Base-by-base conservation (phyloP, 805 yeast species). In the Candida patagonica region DNA sequence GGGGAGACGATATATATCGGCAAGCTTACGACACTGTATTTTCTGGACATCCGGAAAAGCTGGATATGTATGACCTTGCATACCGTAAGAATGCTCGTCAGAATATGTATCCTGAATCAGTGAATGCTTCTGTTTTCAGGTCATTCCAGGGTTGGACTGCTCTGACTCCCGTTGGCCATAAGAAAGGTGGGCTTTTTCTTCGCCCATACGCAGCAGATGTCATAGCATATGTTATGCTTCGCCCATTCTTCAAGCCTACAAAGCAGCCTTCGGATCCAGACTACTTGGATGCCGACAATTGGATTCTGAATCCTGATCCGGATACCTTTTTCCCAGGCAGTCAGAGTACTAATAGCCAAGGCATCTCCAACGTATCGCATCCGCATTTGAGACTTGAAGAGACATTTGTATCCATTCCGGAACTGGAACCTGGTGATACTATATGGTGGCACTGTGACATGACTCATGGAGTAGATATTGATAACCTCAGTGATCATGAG, bases 141-240 rank as follows among this genome's bases (percentile, higher is more conserved):
- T 52, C 67, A 10, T 62, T 66, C 31, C 73, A 68, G 48, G 72
- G 72, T 7, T 68, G 73, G 71, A 42, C 67, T 21, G 58, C 70
- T 2, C 50, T 68, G 44, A 54, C 64, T 10, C 56, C 54, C 9
- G 60, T 55, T 9, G 58, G 57, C 7, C 55, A 63, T 12, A 59
- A 60, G 10, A 67, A 61, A 41, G 73, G 73, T 5, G 60, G 70
- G n/a, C 53, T 68, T 26, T 47, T 52, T 31, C 49, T 68, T 33
- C 53, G 57, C 10, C 73, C 74, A 2, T 46, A 52, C 31, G 41
- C 68, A 12, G 59, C 54, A 39, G 55, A 58, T 29, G 56, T 57
- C 19, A 62, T 64, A 12, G 64, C 72, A 1, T 68, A 68, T 49
- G 49, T 57, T 21, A 43, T 67, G 41, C 49, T 68, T 34, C 53